Conservation (phyloP, 495 filamentous ascomycete species). For the Podospora pseudopauciseta region DNA sequence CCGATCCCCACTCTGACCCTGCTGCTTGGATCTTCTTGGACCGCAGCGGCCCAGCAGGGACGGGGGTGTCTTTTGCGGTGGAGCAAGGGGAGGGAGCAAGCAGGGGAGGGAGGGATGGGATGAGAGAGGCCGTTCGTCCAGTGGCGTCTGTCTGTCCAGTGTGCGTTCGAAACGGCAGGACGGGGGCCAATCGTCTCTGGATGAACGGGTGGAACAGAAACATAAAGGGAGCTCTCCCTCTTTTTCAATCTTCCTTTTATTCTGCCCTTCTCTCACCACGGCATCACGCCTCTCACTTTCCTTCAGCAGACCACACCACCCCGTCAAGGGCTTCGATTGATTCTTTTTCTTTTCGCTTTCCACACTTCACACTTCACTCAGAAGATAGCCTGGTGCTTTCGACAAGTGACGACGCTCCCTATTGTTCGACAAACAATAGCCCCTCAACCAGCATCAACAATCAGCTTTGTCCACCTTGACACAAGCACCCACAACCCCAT, state of each 20-base stretch:
- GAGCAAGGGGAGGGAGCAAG: background rate
- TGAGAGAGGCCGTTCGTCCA: slow-evolving; percentile 13
- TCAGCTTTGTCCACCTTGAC: background rate
- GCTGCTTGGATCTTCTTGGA: slow-evolving; percentile 6
- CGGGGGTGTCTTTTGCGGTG: background rate
- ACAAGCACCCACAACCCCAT: background rate
- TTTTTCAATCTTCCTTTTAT: slow-evolving; percentile 13
- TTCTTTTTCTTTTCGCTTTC: slow-evolving; percentile 20
- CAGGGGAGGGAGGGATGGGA: slow-evolving; percentile 12
- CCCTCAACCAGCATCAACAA: slow-evolving; percentile 9
- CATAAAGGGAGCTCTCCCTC: slow-evolving; percentile 28
- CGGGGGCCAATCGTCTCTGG: slow-evolving; percentile 25
- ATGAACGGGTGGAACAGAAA: slow-evolving; percentile 25
- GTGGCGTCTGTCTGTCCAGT: slow-evolving; percentile 18
- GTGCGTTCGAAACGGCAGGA: slow-evolving; percentile 24
- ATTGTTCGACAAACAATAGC: slow-evolving; percentile 19
- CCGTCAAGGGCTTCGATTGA: slow-evolving; percentile 11
- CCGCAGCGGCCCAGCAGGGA: slow-evolving; percentile 1
- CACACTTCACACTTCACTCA: slow-evolving; percentile 7
- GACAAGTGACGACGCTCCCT: slow-evolving; percentile 13
- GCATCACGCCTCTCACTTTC: slow-evolving; percentile 25
- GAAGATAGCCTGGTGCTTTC: slow-evolving; percentile 23
- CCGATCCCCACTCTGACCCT: slow-evolving; percentile 3
- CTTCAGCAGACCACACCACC: slow-evolving; percentile 17
- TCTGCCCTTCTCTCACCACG: slow-evolving; percentile 18